These are phyloP conservation scores for Panellus pusillus DNA, from an alignment of 768 basidiomycete species.

Conservation along the genomic window DNA sequence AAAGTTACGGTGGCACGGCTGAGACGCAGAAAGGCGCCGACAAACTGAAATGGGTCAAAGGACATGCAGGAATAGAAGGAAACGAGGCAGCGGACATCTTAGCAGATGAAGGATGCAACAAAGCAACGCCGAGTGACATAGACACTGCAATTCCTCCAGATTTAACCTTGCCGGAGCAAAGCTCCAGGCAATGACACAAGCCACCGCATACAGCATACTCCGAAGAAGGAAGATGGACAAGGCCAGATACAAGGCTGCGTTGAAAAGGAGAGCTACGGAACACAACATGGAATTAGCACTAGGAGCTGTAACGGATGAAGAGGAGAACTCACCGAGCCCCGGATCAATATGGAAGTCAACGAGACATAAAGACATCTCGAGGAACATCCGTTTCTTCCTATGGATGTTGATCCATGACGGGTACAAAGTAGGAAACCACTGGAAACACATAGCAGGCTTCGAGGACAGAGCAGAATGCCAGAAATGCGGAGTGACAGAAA, in stretches of 20 bases:
- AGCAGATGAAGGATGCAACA: neutral
- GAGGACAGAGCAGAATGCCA: constrained; percentile 17
- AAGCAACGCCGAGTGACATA: neutral
- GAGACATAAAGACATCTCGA: neutral
- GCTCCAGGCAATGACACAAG: neutral
- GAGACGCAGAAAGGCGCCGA: neutral
- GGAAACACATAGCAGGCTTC: constrained; percentile 21
- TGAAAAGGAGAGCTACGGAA: neutral
- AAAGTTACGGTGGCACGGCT: neutral
- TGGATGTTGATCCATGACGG: constrained; percentile 25
- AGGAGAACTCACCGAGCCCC: neutral
- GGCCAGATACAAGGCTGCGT: neutral
- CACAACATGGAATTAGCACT: neutral
- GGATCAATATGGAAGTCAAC: neutral
- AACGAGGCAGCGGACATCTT: neutral
- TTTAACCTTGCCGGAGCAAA: neutral
- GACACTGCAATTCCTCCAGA: neutral
- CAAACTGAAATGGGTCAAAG: neutral
- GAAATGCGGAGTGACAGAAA: constrained; percentile 19
- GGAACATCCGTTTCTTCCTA: neutral
- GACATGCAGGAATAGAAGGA: neutral
- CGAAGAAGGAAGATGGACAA: neutral
- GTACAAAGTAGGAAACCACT: constrained; percentile 27
- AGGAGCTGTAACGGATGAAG: neutral
- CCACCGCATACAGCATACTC: neutral